Evolutionary conservation across 345 rosid species (phyloP).

Genomic region (Moringa oleifera): DNA sequence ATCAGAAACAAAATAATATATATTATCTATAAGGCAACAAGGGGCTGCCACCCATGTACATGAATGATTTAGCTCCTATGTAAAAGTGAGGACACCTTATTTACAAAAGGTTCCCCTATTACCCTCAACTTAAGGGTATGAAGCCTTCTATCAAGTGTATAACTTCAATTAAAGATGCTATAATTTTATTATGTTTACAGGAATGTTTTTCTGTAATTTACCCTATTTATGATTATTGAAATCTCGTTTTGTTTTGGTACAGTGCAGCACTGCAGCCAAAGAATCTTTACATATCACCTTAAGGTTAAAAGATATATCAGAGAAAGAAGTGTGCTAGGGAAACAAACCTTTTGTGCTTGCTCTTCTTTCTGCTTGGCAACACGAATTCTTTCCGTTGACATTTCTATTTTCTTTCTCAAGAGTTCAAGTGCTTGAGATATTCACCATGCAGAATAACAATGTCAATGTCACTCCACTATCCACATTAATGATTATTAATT

Average conservation of each 20-base stretch:
- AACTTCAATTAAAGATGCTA: too few relatives aligned
- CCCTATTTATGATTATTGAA: too few relatives aligned
- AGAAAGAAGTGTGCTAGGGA: conserved; percentile 4
- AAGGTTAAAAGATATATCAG: background rate
- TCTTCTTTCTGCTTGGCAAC: conserved; percentile 74
- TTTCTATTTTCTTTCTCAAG: conserved; percentile 86
- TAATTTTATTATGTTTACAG: too few relatives aligned
- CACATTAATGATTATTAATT: conserved; percentile 2
- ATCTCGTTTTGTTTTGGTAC: background rate
- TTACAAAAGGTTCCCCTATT: too few relatives aligned
- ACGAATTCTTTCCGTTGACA: conserved; percentile 61
- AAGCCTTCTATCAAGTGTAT: too few relatives aligned
- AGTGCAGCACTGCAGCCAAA: background rate
- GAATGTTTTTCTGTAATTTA: too few relatives aligned
- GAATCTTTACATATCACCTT: background rate
- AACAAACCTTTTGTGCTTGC: conserved; percentile 67
- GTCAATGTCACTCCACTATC: conserved; percentile 19
- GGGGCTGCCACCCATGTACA: too few relatives aligned
- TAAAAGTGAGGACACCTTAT: too few relatives aligned
- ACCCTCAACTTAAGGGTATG: too few relatives aligned
- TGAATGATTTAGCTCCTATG: too few relatives aligned
- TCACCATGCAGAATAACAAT: conserved; percentile 16
- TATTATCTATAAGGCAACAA: too few relatives aligned
- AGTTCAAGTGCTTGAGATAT: conserved; percentile 62
- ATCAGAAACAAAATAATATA: too few relatives aligned